Percentiles rank a stretch among this genome's conserved stretches.
These are phyloP conservation scores for Lodderomyces parapsilosis DNA, from an alignment of 1,139 yeast species.

Conservation along the genomic window DNA sequence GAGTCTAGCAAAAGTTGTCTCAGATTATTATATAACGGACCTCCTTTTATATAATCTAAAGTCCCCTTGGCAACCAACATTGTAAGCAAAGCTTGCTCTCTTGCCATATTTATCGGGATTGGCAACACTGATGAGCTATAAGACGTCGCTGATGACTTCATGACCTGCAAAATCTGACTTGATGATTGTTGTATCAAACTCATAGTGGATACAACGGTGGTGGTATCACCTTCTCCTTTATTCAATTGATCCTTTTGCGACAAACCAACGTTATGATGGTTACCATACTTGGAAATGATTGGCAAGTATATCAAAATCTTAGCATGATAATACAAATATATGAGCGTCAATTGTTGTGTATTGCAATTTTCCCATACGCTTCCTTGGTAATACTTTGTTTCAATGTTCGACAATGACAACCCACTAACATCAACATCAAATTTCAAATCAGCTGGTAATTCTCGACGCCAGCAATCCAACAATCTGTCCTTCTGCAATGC, in stretches of 20 bases:
- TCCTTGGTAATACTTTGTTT: slow-evolving; percentile 20
- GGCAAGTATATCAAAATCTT: slow-evolving; percentile 80
- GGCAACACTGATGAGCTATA: slow-evolving; percentile 49
- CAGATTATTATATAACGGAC: slow-evolving; percentile 72
- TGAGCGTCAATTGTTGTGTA: slow-evolving; percentile 58
- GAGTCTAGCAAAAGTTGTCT: slow-evolving; percentile 53
- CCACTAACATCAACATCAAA: slow-evolving; percentile 74
- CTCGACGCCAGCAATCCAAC: slow-evolving; percentile 77
- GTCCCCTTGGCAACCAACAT: slow-evolving; percentile 76
- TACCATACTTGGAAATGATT: slow-evolving; percentile 51
- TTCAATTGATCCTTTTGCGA: slow-evolving; percentile 38
- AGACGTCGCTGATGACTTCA: slow-evolving; percentile 47
- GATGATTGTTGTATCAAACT: slow-evolving; percentile 77
- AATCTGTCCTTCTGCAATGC: slow-evolving; percentile 62
- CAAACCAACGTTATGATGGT: slow-evolving; percentile 46
- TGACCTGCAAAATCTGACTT: slow-evolving; percentile 59
- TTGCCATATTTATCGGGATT: slow-evolving; percentile 67
- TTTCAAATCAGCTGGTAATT: slow-evolving; percentile 58
- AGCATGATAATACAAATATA: slow-evolving; percentile 75
- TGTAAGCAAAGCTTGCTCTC: slow-evolving; percentile 67
- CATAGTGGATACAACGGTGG: slow-evolving; percentile 35
- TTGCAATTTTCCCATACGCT: slow-evolving; percentile 28
- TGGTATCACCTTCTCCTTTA: slow-evolving; percentile 26
- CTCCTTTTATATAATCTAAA: slow-evolving; percentile 80
- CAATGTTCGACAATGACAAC: slow-evolving; percentile 39